These are phyloP conservation scores for Dispira simplex DNA, from an alignment of 192 early-diverging fungal genomes.

Conservation along the genomic window DNA sequence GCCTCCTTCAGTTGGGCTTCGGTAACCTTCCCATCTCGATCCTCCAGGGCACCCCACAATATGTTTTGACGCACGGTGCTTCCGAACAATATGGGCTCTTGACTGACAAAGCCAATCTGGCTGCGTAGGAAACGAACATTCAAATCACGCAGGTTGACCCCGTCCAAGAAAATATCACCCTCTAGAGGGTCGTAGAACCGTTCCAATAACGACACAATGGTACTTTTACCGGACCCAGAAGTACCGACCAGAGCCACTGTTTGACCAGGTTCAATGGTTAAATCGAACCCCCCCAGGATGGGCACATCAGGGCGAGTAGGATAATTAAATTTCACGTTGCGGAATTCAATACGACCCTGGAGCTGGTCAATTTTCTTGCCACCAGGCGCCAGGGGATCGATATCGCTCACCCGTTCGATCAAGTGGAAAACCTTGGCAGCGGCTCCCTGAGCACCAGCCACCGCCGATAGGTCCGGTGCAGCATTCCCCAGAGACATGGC, in stretches of 20 bases:
- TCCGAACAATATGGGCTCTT: slow-evolving; percentile 86
- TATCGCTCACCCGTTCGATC: slow-evolving; percentile 67
- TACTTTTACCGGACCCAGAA: slow-evolving; percentile 79
- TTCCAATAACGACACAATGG: slow-evolving; percentile 66
- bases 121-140: slow-evolving; percentile 71
- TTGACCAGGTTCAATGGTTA: slow-evolving; percentile 62
- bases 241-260: slow-evolving; percentile 83
- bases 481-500: slow-evolving; percentile 53
- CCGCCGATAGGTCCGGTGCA: slow-evolving; percentile 53
- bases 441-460: slow-evolving; percentile 63
- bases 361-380: slow-evolving; percentile 27
- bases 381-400: slow-evolving; percentile 37
- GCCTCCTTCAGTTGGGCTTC: slow-evolving; percentile 56
- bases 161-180: slow-evolving; percentile 56
- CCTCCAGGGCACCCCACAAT: slow-evolving; percentile 39
- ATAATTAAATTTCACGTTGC: slow-evolving; percentile 70
- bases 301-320: slow-evolving; percentile 69
- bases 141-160: slow-evolving; percentile 49
- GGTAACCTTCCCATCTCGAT: slow-evolving; percentile 33
- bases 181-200: slow-evolving; percentile 61
- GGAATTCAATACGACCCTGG: slow-evolving; percentile 55
- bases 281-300: slow-evolving; percentile 54
- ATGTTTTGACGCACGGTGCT: slow-evolving; percentile 71
- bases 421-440: slow-evolving; percentile 64
- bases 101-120: slow-evolving; percentile 79